Conservation (phyloP, 2,329 filamentous ascomycete genomes). For the Sarocladiaceae sp. region DNA sequence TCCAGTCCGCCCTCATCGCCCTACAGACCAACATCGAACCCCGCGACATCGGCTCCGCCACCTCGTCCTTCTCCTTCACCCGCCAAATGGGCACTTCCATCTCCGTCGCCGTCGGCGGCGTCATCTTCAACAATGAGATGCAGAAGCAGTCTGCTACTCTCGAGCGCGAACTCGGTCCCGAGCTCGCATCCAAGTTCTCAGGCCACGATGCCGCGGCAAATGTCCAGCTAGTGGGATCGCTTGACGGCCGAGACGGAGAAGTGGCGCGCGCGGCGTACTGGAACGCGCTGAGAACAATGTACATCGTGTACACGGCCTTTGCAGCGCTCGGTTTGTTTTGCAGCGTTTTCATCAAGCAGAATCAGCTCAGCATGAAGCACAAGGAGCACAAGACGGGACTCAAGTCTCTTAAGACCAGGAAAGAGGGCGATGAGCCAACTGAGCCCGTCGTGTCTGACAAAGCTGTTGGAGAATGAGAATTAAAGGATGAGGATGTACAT, state of each 20-base stretch:
- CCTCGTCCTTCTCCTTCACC: slow-evolving; percentile 60
- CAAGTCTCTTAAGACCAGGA: slow-evolving; percentile 30
- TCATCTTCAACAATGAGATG: slow-evolving; percentile 74
- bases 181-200: slow-evolving; percentile 45
- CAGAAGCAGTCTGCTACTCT: slow-evolving; percentile 45
- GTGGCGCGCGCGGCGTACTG: slow-evolving; percentile 42
- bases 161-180: slow-evolving; percentile 39
- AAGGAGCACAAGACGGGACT: slow-evolving; percentile 54
- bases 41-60: slow-evolving; percentile 62
- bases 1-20: slow-evolving; percentile 63
- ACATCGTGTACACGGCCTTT: slow-evolving; percentile 48
- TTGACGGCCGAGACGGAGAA: slow-evolving; percentile 39
- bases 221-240: slow-evolving; percentile 46
- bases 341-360: slow-evolving; percentile 41
- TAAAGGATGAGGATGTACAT: no score
- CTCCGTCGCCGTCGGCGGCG: slow-evolving; percentile 67
- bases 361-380: slow-evolving; percentile 47
- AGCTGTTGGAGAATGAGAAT: slow-evolving; percentile 6
- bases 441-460: slow-evolving; percentile 12
- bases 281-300: slow-evolving; percentile 48
- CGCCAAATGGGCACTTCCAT: slow-evolving; percentile 63
- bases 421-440: slow-evolving; percentile 15
- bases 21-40: slow-evolving; percentile 57
- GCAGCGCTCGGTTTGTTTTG: slow-evolving; percentile 40
- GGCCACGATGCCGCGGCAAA: slow-evolving; percentile 57